Evolutionary conservation across 1,139 yeast species (phyloP), one percentile per base, ranked within the genome.

Genomic region (Sugiyamaella pinicola): DNA sequence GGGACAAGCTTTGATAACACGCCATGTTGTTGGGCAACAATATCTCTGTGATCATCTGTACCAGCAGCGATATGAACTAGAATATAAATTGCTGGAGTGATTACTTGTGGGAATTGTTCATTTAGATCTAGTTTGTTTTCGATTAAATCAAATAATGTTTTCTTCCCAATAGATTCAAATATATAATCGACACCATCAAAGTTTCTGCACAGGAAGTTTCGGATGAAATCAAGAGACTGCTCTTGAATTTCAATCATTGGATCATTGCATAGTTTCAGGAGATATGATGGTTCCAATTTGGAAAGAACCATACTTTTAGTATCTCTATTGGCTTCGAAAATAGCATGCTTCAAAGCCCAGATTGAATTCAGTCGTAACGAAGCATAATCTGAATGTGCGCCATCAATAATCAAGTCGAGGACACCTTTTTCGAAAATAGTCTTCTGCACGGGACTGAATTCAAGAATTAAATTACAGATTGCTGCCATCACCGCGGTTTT

Each of bases 201-300:
- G 2, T 87, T 79, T n/a, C 84, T 81, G 35, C 90, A 83, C 0
- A 91, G 80, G 48, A 86, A 70, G 65, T 90, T 90, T 55, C 96
- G 73, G 48, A 90, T 66, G n/a, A 87, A 79, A 59, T 84, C 88
- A 65, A 89, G 81, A 13, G 84, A 78, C 62, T 82, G 84, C 47
- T 83, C 85, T 54, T 85, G 84, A 22, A 88, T 77, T 48, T 80
- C 77, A 55, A 80, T 64, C 47, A 76, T 76, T 5, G 74, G 66
- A 58, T 78, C 78, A 55, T 78, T 71, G 52, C 84, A 76, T 43
- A 77, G 71, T 45, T 77, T 77, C 53, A 86, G 72, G 1, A 87
- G 70, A 29, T 73, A 69, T 1, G 74, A 70, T 49, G 85, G 70
- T 0, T 85, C 78, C 45, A 87, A 74, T 42, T 74, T 74, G 12